These are phyloP conservation scores for Panaeolus cyanescens DNA, from an alignment of 768 basidiomycete genomes.

Conservation along the genomic window DNA sequence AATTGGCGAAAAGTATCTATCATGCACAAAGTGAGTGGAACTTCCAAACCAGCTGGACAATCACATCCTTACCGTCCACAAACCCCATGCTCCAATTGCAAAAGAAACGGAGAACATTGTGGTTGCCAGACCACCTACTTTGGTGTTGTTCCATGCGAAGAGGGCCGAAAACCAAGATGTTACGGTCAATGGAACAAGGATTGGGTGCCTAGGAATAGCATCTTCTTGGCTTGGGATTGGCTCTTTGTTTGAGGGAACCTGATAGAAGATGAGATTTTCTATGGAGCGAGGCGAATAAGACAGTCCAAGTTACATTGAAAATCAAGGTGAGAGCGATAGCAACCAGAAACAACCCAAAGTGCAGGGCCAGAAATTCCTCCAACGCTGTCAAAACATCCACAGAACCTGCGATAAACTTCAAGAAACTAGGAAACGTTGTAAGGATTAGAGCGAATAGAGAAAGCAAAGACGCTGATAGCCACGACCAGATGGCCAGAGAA, in stretches of 20 bases:
- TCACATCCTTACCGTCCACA: constrained; percentile 61
- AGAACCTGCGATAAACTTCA: constrained; percentile 66
- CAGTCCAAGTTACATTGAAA: constrained; percentile 45
- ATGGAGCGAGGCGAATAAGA: constrained; percentile 4
- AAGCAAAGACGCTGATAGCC: constrained; percentile 29
- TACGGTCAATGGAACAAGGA: constrained; percentile 61
- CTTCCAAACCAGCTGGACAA: background rate
- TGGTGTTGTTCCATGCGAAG: constrained; percentile 62
- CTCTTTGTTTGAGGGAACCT: constrained; percentile 51
- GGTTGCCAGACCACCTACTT: constrained; percentile 58
- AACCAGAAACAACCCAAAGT: constrained; percentile 63
- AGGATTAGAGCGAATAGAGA: constrained; percentile 18
- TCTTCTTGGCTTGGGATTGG: constrained; percentile 27
- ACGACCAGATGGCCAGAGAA: constrained; percentile 33
- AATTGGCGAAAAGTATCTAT: constrained; percentile 64
- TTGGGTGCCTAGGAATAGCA: constrained; percentile 49
- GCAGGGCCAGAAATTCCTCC: constrained; percentile 69
- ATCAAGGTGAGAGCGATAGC: constrained; percentile 58
- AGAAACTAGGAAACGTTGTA: constrained; percentile 58
- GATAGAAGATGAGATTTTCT: constrained; percentile 7
- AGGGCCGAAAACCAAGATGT: constrained; percentile 58
- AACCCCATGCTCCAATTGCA: constrained; percentile 62
- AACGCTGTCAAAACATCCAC: constrained; percentile 56
- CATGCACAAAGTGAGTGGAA: background rate
- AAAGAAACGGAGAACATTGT: constrained; percentile 51